Conservation (phyloP, 2,329 filamentous ascomycete genomes). For the Neofusicoccum ribis region DNA sequence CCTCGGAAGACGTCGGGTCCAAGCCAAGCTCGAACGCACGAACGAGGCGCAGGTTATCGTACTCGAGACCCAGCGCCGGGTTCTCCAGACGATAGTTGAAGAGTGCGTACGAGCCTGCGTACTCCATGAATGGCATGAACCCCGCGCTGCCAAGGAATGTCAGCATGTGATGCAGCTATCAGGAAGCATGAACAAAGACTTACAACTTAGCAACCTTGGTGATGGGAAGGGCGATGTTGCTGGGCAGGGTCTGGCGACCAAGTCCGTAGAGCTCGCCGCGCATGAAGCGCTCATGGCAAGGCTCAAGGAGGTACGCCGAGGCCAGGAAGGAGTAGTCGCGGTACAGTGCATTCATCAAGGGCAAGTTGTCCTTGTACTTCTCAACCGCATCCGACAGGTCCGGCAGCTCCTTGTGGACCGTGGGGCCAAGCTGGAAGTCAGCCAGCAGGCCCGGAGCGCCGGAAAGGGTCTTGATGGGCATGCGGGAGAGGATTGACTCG, state of each 20-base stretch:
- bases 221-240: constrained; percentile 76
- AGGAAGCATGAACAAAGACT: constrained; percentile 43
- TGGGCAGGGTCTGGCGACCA: constrained; percentile 71
- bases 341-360: constrained; percentile 81
- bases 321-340: constrained; percentile 90
- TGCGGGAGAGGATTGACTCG: constrained; percentile 69
- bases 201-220: constrained; percentile 82
- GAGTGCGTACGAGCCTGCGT: constrained; percentile 62
- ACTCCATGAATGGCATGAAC: constrained; percentile 93
- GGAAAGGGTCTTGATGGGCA: constrained; percentile 75
- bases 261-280: constrained; percentile 72
- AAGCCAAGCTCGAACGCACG: constrained; percentile 90
- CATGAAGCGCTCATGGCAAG: constrained; percentile 75
- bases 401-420: constrained; percentile 71
- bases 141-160: constrained; percentile 51
- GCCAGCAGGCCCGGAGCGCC: constrained; percentile 79
- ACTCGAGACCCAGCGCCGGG: constrained; percentile 54
- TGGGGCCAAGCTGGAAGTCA: constrained; percentile 69
- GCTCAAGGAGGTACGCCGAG: constrained; percentile 86
- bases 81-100: constrained; percentile 66
- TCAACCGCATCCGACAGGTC: constrained; percentile 75
- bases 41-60: constrained; percentile 73
- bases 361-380: constrained; percentile 69
- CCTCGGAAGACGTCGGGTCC: constrained; percentile 83
- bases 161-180: background rate